Evolutionary conservation across 1,284 basidiomycete species (phyloP), one percentile per base, ranked within the genome.

Genomic region (Cystobasidium sp.): DNA sequence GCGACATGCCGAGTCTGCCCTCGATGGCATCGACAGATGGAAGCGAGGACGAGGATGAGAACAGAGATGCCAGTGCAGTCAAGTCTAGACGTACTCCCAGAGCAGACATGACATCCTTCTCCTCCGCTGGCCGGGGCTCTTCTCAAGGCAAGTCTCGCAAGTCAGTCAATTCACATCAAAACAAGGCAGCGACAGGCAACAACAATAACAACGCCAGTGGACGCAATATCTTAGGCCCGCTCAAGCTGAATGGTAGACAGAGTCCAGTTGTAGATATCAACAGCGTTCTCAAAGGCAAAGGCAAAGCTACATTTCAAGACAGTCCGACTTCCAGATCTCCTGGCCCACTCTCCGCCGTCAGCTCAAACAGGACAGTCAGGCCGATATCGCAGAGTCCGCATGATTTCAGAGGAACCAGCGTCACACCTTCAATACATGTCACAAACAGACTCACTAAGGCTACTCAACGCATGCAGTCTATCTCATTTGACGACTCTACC

Each of bases 1-100:
- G 49, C 44, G 62, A 67, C 20, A 67, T 78, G 12, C 77, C 78
- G n/a, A 74, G 75, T 47, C 72, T 78, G 16, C 78, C 78, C 0
- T 31, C 78, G 75, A 16, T 77, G 75, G 61, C 61, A 6, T 63
- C 61, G 39, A 37, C 20, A 66, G 64, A 53, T 20, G 20, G 20
- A n/a, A 65, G 62, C 62, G 62, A 65, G 18, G 62, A 65, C 7
- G 46, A 39, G 8, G 61, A 22, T 7, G 39, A n/a, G 7, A 52
- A 44, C 39, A 43, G 1, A 8, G 51, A 31, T 39, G 64, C 41
- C 31, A 44, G 58, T n/a, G 49, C 16, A 43, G 64, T 41, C 37
- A 53, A 47, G 61, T n/a, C 6, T 63, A 44, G 8, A 37, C 44
- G 44, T 1, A 20, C 37, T 14, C n/a, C 61, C 0, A 4, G 18